Base-by-base conservation (phyloP, 2,329 filamentous ascomycete species). In the Hypoxylon rubiginosum region DNA sequence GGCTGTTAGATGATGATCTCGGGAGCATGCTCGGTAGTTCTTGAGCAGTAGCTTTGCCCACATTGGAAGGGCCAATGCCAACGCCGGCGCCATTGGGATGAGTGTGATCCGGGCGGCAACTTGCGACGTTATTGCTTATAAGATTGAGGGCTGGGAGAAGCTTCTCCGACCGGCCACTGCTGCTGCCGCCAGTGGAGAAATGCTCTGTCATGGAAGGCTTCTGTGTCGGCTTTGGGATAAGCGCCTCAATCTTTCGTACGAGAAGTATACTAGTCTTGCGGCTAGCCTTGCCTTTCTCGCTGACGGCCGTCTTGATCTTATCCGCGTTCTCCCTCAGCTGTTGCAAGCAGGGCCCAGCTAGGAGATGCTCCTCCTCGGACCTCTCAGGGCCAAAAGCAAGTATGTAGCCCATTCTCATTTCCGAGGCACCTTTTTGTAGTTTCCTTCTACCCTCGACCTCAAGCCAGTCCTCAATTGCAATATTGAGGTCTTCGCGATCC, bases 391-490 rank as follows among this genome's bases (percentile, higher is more conserved):
- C 67, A 19, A 68, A 70, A 8, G 54, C 53, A 28, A 68, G 52
- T 19, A 58, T 24, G 24, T 65, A 58, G 13, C 51, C 62, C 15
- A 34, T 30, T 9, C 8, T 51, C 34, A 66, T 56, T 13, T 58
- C 52, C 5, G 48, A n/a, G 4, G 57, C 39, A 21, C 55, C 52
- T 7, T 48, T 28, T 13, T 58, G 52, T 6, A 68, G 19, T 34
- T 36, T 49, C 28, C 50, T 57, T 24, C 61, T 51, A 28, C 67
- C 67, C 36, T 65, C 62, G 19, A 70, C 62, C 45, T 70, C 61
- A 19, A 70, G 58, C 67, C 67, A 70, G 21, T 51, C 39, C 26
- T 70, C 68, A 49, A 66, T 70, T 15, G 62, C 68, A 24, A 52
- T 63, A 32, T 68, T 56, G 28, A 68, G 65, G 3, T 54, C 64